A percentile compares a stretch with the other conserved stretches of the same genome.
Conservation (phyloP, 768 basidiomycete species). For the Amanita inopinata region DNA sequence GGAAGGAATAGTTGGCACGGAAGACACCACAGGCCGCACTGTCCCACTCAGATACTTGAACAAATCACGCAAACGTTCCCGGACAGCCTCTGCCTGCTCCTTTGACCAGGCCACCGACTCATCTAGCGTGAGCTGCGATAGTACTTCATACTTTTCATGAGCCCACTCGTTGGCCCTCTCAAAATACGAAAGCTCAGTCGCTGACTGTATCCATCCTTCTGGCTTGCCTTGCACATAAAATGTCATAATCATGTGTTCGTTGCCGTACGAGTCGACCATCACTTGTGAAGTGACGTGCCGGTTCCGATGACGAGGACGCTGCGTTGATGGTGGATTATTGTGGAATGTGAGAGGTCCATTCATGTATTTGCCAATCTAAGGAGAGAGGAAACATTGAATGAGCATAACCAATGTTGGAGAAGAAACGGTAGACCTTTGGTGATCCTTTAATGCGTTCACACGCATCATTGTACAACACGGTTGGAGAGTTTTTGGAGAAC, state of each 20-base stretch:
- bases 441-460: conserved; percentile 45
- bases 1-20: conserved; percentile 18
- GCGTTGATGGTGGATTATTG: conserved; percentile 68
- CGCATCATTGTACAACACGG: conserved; percentile 61
- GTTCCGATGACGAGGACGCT: conserved; percentile 74
- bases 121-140: conserved; percentile 48
- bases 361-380: conserved; percentile 61
- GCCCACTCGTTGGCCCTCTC: conserved; percentile 35
- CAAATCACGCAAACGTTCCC: conserved; percentile 43
- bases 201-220: conserved; percentile 24
- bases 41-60: conserved; percentile 73
- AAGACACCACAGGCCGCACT: conserved; percentile 24
- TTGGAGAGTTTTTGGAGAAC: conserved; percentile 83
- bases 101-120: conserved; percentile 40
- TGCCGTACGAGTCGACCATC: conserved; percentile 59
- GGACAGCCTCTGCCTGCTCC: conserved; percentile 26
- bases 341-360: conserved; percentile 64
- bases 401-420: neutral
- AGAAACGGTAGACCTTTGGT: conserved; percentile 25
- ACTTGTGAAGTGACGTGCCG: conserved; percentile 75
- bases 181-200: conserved; percentile 33
- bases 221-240: conserved; percentile 68
- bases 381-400: conserved; percentile 7
- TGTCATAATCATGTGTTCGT: conserved; percentile 77
- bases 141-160: conserved; percentile 23